These are phyloP conservation scores for Penicillium fimorum DNA, from an alignment of 495 filamentous ascomycete species.

Conservation along the genomic window DNA sequence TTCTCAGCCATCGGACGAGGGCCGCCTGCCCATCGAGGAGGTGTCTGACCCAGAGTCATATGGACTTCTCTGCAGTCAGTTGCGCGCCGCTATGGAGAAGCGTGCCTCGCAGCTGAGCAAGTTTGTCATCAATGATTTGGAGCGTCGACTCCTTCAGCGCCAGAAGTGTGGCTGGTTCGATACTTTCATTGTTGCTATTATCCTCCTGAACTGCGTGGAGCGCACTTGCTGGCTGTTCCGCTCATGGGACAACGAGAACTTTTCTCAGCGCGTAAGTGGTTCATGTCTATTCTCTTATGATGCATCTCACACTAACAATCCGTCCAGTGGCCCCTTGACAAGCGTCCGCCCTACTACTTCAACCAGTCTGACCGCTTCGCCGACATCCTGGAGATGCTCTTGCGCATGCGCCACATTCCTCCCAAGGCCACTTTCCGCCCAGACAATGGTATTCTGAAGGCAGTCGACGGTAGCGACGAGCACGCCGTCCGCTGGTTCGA, in stretches of 20 bases:
- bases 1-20: slow-evolving; percentile 42
- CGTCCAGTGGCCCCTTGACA: slow-evolving; percentile 67
- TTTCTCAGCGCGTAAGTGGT: slow-evolving; percentile 36
- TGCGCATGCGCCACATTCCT: slow-evolving; percentile 68
- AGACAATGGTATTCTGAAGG: slow-evolving; percentile 54
- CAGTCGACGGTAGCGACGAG: slow-evolving; percentile 53
- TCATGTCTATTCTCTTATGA: not conserved
- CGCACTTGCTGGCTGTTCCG: slow-evolving; percentile 82
- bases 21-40: slow-evolving; percentile 45
- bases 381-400: slow-evolving; percentile 70
- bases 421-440: slow-evolving; percentile 55
- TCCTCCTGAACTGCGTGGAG: slow-evolving; percentile 77
- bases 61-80: slow-evolving; percentile 61
- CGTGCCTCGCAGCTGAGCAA: slow-evolving; percentile 64
- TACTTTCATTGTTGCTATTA: slow-evolving; percentile 70
- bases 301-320: not conserved
- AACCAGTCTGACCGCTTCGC: slow-evolving; percentile 71
- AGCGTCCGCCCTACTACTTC: slow-evolving; percentile 61
- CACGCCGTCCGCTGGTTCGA: slow-evolving; percentile 59
- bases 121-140: slow-evolving; percentile 69
- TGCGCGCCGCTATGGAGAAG: slow-evolving; percentile 72
- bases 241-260: slow-evolving; percentile 64
- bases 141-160: slow-evolving; percentile 69
- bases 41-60: slow-evolving; percentile 48
- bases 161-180: slow-evolving; percentile 69